phyloP scores from a whole-genome alignment of 176 grass and related monocot genomes.

The Elaeis guineensis region DNA sequence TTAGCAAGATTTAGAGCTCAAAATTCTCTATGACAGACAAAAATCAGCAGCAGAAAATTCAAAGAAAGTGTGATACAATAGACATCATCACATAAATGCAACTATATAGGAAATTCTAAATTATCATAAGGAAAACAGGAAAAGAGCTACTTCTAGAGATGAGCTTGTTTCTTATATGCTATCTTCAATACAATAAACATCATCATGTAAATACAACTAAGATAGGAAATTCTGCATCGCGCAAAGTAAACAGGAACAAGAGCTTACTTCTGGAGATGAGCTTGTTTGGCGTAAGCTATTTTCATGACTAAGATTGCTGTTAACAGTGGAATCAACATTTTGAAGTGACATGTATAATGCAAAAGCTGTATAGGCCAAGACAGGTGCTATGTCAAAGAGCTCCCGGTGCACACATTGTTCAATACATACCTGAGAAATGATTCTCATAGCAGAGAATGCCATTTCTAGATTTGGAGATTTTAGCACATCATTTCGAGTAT shows the following conservation, averaged over 20 bases:
- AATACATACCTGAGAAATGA: conserved; percentile 55
- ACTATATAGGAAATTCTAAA: not conserved
- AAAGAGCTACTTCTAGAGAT: conserved; percentile 17
- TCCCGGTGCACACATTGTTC: conserved; percentile 53
- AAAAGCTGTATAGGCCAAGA: conserved; percentile 59
- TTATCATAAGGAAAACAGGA: too few species aligned
- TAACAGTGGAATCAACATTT: conserved; percentile 32
- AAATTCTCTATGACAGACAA: too few species aligned
- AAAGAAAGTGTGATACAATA: too few species aligned
- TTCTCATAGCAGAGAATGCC: conserved; percentile 55
- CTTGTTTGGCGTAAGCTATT: conserved; percentile 8
- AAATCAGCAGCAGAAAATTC: too few species aligned
- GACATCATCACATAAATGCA: too few species aligned
- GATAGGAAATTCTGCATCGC: not conserved
- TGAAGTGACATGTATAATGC: conserved; percentile 41
- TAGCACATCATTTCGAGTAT: conserved; percentile 45
- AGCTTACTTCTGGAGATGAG: conserved; percentile 24
- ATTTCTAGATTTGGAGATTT: conserved; percentile 50
- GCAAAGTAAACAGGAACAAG: not conserved
- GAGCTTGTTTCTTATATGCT: conserved; percentile 7
- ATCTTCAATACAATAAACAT: not conserved
- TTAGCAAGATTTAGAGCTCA: too few species aligned
- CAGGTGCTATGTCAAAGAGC: conserved; percentile 39
- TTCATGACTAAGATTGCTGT: not conserved
- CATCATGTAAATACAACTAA: not conserved